Percentiles rank a stretch among this genome's conserved stretches.
phyloP scores from a whole-genome alignment of 2,329 filamentous ascomycete genomes.

The Neonectria ditissima region DNA sequence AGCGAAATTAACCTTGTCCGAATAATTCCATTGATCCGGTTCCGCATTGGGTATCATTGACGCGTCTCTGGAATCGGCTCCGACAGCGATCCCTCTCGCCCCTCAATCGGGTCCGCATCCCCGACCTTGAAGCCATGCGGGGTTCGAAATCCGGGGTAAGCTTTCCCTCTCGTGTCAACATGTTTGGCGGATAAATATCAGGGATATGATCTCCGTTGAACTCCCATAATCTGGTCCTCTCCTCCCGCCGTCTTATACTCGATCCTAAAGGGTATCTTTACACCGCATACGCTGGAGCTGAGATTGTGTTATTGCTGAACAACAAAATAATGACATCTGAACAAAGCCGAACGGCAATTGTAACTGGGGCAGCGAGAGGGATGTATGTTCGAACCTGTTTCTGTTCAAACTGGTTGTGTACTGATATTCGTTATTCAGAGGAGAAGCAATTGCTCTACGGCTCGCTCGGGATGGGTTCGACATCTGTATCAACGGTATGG shows the following conservation, averaged over 20 bases:
- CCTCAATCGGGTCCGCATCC: background rate
- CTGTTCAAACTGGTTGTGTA: background rate
- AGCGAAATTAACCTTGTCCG: too few species aligned
- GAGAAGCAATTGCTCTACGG: constrained; percentile 71
- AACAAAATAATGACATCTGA: constrained; percentile 5
- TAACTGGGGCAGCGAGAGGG: constrained; percentile 24
- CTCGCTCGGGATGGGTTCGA: constrained; percentile 74
- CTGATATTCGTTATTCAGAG: constrained; percentile 53
- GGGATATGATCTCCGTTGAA: background rate
- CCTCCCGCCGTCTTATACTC: background rate
- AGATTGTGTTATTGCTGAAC: background rate
- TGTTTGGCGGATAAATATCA: background rate
- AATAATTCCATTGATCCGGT: background rate
- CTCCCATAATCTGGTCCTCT: background rate
- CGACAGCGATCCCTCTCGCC: background rate
- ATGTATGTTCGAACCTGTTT: background rate
- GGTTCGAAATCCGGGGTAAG: background rate
- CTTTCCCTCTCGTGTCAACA: too few species aligned
- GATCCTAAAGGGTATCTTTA: background rate
- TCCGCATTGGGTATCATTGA: background rate
- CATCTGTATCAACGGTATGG: constrained; percentile 61
- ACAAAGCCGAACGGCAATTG: constrained; percentile 16
- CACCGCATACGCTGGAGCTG: background rate
- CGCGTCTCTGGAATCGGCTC: background rate
- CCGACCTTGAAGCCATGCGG: background rate